Conservation (phyloP, 148 eudicot species). For the Camellia sinensis region DNA sequence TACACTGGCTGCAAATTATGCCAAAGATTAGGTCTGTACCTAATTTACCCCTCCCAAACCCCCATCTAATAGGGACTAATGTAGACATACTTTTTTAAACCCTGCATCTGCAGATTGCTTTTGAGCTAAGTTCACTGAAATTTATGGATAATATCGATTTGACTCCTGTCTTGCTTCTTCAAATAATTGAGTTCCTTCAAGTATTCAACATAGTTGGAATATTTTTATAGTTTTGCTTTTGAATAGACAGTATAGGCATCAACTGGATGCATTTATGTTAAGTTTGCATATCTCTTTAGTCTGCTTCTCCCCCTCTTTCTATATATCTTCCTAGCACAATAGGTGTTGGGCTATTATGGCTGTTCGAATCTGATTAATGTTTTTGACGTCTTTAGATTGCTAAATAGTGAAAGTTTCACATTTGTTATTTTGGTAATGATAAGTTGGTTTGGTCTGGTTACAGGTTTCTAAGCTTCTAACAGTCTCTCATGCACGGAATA, state of each 20-base stretch:
- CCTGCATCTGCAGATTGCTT: constrained; percentile 9
- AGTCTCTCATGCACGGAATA: constrained; percentile 56
- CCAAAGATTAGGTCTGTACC: no score
- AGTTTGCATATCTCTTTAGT: background rate
- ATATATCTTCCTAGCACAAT: background rate
- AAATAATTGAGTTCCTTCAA: background rate
- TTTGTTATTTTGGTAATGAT: background rate
- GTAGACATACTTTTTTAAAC: no score
- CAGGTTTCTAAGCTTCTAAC: constrained; percentile 65
- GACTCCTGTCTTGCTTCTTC: background rate
- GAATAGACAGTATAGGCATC: background rate
- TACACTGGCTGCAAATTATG: background rate
- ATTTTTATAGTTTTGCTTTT: background rate
- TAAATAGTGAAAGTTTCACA: background rate
- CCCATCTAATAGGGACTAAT: no score
- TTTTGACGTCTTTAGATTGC: background rate
- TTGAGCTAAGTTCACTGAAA: background rate
- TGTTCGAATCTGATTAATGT: background rate
- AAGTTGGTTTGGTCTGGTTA: constrained; percentile 17
- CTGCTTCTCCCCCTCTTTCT: background rate
- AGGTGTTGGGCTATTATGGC: background rate
- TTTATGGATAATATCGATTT: background rate
- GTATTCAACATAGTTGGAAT: background rate
- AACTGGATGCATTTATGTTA: background rate
- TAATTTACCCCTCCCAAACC: no score